phyloP scores from a whole-genome alignment of 2,329 filamentous ascomycete genomes.

The Alternaria alternata region DNA sequence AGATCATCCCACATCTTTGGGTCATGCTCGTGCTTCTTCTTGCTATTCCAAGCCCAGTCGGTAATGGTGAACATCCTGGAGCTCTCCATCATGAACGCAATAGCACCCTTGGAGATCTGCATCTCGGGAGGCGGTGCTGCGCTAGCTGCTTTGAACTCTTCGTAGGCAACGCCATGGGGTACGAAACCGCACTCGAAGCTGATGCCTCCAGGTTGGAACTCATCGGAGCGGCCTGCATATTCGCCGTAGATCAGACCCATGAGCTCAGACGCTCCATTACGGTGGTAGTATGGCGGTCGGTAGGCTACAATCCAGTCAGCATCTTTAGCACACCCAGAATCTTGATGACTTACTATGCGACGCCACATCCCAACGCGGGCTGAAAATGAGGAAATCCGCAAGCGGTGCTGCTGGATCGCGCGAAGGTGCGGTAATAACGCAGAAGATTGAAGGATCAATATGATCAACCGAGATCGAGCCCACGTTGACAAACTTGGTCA shows the following conservation, averaged over 20 bases:
- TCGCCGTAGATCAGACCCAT: slow-evolving; percentile 70
- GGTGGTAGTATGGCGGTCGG: slow-evolving; percentile 67
- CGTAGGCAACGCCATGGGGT: slow-evolving; percentile 68
- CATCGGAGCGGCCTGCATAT: slow-evolving; percentile 60
- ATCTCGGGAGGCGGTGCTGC: slow-evolving; percentile 54
- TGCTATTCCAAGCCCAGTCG: slow-evolving; percentile 47
- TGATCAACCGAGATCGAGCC: slow-evolving; percentile 79
- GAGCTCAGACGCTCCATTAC: slow-evolving; percentile 71
- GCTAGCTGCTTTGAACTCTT: slow-evolving; percentile 64
- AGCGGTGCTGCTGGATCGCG: slow-evolving; percentile 68
- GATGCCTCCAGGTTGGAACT: slow-evolving; percentile 68
- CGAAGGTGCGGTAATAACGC: slow-evolving; percentile 67
- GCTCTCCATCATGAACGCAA: slow-evolving; percentile 72
- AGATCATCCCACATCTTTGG: slow-evolving; percentile 61
- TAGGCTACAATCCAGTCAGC: slow-evolving; percentile 25
- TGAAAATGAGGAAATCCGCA: slow-evolving; percentile 72
- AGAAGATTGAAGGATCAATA: slow-evolving; percentile 81
- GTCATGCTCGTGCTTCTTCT: slow-evolving; percentile 59
- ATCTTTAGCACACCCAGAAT: background rate
- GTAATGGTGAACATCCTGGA: slow-evolving; percentile 47
- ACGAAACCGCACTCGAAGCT: slow-evolving; percentile 75
- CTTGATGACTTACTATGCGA: slow-evolving; percentile 55
- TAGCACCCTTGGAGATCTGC: slow-evolving; percentile 59
- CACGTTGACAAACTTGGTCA: slow-evolving; percentile 78
- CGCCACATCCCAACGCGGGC: slow-evolving; percentile 68